A percentile compares a stretch with the other conserved stretches of the same genome.
phyloP scores from a whole-genome alignment of 441 rosid genomes.

The Populus hybrid region DNA sequence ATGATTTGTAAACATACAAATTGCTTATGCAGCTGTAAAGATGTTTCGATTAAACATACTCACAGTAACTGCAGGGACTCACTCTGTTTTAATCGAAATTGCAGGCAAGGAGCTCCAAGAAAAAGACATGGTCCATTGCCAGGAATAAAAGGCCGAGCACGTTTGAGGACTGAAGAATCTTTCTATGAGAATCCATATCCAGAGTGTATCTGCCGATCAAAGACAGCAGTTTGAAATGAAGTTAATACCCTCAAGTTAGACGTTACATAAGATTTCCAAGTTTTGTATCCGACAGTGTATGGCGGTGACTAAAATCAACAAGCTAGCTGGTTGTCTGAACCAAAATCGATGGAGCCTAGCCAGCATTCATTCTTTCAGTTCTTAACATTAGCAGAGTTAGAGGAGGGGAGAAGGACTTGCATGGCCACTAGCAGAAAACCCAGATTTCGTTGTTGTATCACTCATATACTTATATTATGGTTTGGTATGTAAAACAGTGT shows the following conservation, averaged over 20 bases:
- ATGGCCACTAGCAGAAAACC: not conserved
- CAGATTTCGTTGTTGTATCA: not conserved
- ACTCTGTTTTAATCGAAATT: conserved; percentile 4
- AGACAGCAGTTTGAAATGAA: conserved; percentile 13
- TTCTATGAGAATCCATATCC: conserved; percentile 41
- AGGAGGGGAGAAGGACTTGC: not conserved
- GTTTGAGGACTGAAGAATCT: no score
- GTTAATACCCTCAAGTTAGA: not conserved
- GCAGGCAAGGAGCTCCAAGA: conserved; percentile 87
- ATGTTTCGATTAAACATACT: not conserved
- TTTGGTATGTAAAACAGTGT: not conserved
- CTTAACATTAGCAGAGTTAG: not conserved
- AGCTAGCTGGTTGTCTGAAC: not conserved
- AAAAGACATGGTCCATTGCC: conserved; percentile 61
- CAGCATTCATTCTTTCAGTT: not conserved
- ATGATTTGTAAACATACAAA: not conserved
- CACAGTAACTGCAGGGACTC: no score
- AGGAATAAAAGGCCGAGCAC: conserved; percentile 29
- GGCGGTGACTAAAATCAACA: conserved; percentile 31
- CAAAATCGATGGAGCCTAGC: not conserved
- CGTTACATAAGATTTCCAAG: not conserved
- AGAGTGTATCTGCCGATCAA: conserved; percentile 65
- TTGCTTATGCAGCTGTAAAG: not conserved
- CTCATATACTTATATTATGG: not conserved
- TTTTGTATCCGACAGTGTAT: conserved; percentile 2